These are phyloP conservation scores for Alternaria sp. DNA, from an alignment of 2,329 filamentous ascomycete genomes.

Conservation along the genomic window DNA sequence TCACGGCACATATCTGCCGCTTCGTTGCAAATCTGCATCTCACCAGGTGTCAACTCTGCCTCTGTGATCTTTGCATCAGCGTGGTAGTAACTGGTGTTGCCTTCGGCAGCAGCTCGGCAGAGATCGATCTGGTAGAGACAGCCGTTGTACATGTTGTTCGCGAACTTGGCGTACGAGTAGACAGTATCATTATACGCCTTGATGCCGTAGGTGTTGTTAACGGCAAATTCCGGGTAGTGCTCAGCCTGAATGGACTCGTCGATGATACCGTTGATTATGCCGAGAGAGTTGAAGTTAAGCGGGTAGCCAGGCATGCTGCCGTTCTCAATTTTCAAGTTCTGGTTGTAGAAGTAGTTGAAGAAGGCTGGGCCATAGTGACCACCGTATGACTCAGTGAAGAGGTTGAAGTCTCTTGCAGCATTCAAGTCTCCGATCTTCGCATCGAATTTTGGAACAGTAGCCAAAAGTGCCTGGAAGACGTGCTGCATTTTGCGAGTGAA, in stretches of 20 bases:
- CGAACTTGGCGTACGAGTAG: conserved; percentile 67
- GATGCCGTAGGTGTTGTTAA: conserved; percentile 66
- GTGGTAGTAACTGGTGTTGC: conserved; percentile 33
- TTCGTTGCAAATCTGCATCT: conserved; percentile 60
- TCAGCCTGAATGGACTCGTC: conserved; percentile 59
- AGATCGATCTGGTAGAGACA: conserved; percentile 60
- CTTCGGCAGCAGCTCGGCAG: conserved; percentile 60
- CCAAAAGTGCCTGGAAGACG: conserved; percentile 35
- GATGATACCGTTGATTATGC: conserved; percentile 60
- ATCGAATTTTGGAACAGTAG: conserved; percentile 34
- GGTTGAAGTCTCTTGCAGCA: conserved; percentile 56
- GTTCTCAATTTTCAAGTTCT: conserved; percentile 64
- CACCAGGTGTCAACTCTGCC: conserved; percentile 39
- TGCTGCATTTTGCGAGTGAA: conserved; percentile 18
- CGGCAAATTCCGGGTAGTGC: conserved; percentile 62
- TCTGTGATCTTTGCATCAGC: conserved; percentile 24
- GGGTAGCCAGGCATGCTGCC: conserved; percentile 59
- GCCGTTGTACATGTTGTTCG: conserved; percentile 58
- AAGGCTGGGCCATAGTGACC: conserved; percentile 65
- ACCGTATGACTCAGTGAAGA: conserved; percentile 65
- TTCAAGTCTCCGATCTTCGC: conserved; percentile 46
- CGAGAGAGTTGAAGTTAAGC: conserved; percentile 64
- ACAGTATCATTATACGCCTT: conserved; percentile 65
- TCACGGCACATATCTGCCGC: conserved; percentile 65
- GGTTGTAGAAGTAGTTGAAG: conserved; percentile 66